Conservation (phyloP, 352 stramenopile species). For the Globisporangium echinulatum region DNA sequence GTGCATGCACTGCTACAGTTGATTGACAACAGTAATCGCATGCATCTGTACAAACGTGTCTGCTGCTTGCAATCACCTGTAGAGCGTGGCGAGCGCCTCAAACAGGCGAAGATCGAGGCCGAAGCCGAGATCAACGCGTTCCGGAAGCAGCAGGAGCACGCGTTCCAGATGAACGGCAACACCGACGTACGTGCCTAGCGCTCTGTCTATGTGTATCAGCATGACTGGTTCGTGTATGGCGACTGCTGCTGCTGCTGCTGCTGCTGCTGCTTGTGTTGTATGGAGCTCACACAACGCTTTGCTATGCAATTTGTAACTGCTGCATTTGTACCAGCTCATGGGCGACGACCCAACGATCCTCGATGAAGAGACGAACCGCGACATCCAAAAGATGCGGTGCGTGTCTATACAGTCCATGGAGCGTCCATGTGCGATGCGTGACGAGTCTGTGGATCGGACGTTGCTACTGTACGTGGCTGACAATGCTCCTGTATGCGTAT, state of each 20-base stretch:
- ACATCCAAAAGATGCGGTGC: slow-evolving; percentile 80
- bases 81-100: slow-evolving; percentile 83
- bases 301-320: not conserved
- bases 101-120: slow-evolving; percentile 85
- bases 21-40: not conserved
- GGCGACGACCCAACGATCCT: slow-evolving; percentile 70
- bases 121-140: slow-evolving; percentile 82
- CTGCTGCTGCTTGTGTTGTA: not conserved
- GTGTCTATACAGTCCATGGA: slow-evolving; percentile 6
- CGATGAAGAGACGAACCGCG: slow-evolving; percentile 68
- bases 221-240: not conserved
- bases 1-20: too few relatives aligned
- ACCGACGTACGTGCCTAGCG: slow-evolving; percentile 39
- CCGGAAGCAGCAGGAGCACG: slow-evolving; percentile 79
- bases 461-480: too few relatives aligned
- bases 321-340: slow-evolving; percentile 38
- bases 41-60: not conserved
- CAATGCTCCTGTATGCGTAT: too few relatives aligned
- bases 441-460: too few relatives aligned
- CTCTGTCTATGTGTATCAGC: not conserved
- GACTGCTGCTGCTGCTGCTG: not conserved
- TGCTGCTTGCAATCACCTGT: too few relatives aligned
- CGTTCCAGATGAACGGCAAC: slow-evolving; percentile 84
- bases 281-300: not conserved
- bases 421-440: too few relatives aligned